Conservation (phyloP, 257 asterid species). For the Ocimum tenuiflorum region DNA sequence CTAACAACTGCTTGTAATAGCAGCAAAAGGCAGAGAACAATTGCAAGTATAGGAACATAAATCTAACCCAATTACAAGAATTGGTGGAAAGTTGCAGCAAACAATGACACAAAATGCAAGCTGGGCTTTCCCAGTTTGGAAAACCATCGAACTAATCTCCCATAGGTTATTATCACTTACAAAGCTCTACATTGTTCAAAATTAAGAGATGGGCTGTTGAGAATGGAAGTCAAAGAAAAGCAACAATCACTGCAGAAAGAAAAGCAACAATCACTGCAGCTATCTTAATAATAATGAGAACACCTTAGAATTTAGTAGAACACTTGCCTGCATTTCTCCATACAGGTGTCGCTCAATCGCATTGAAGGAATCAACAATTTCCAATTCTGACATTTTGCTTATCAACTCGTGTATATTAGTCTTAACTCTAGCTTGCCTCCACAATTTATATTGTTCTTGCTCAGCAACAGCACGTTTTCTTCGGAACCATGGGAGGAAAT, state of each 20-base stretch:
- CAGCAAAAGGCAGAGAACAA: background rate
- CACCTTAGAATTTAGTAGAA: background rate
- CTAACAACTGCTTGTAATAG: constrained; percentile 1
- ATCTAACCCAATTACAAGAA: background rate
- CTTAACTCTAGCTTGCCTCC: constrained; percentile 89
- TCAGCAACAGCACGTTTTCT: constrained; percentile 93
- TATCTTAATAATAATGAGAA: background rate
- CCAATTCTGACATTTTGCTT: constrained; percentile 73
- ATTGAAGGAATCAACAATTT: constrained; percentile 72
- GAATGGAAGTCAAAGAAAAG: background rate
- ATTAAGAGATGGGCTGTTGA: background rate
- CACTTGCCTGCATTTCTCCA: constrained; percentile 72
- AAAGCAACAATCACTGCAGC: no score
- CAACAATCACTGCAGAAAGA: constrained; percentile 6
- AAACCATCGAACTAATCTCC: background rate
- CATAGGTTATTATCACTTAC: background rate
- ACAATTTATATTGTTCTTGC: constrained; percentile 76
- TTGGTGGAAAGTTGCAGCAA: background rate
- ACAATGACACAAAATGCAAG: background rate
- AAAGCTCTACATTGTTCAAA: background rate
- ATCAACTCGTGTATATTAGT: constrained; percentile 55
- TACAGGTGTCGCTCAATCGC: constrained; percentile 78
- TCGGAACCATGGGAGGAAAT: constrained; percentile 86
- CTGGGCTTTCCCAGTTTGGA: background rate
- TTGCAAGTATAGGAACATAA: background rate